Base-by-base conservation (phyloP, 225 moss, liverwort and hornwort genomes). In the Antitrichia curtipendula region DNA sequence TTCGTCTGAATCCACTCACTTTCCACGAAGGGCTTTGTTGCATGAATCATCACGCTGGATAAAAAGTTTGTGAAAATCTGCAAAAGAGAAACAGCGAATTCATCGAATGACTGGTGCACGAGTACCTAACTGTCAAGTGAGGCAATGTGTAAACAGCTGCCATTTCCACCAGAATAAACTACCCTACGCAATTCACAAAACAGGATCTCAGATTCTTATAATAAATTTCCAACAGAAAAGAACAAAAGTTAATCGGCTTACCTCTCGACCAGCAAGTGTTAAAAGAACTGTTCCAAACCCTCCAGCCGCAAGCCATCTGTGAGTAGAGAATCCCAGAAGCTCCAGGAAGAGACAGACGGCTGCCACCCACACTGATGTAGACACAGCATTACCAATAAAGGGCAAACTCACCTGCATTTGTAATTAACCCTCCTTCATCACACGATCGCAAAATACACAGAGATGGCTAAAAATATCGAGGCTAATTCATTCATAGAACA, bases 1-100 rank as follows among this genome's bases (percentile, higher is more conserved):
- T 99, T 99, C 34, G 98, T 97, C 88, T 99, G 98, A 54, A 99
- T 99, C 98, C 98, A 99, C 86, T 99, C 98, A 88, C 87, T 96
- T 88, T 96, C 96, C 85, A 99, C 94, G 65, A 99, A 99, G 58
- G 98, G 98, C 83, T 95, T 96, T 40, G 98, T 99, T 52, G 95
- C 97, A 91, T 99, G 98, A 83, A 99, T 96, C 96, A 99, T 97
- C 80, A 99, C 81, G 82, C 97, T 96, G 40, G 98, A 99, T 78
- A 99, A 86, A 85, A 99, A 99, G 66, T 99, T 99, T 21, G 98
- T 99, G 56, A 99, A 99, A 69, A 99, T 99, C 98, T 99, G 96
- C n/a, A 90, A 61, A 61, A 49, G 23, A 84, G 70, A n/a, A 36
- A 75, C 68, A 88, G 75, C 22, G 13, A 57, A 61, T 45, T 80